Conservation (phyloP, 495 filamentous ascomycete genomes). For the Cercophora scortea region DNA sequence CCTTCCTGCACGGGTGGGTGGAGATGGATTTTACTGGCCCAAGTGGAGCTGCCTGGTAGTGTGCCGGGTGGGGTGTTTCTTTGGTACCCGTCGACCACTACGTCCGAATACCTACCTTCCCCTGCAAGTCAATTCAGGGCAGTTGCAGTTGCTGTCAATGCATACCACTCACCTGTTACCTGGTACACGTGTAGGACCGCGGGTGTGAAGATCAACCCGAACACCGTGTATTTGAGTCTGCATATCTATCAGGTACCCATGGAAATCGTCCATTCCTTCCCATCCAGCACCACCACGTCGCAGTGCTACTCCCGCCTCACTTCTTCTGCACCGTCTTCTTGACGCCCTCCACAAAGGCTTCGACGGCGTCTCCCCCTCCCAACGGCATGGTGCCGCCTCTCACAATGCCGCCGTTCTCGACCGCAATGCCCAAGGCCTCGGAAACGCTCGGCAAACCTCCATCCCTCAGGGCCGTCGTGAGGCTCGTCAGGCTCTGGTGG, state of each 20-base stretch:
- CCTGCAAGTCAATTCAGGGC: no score
- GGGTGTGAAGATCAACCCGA: no score
- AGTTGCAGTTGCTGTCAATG: background rate
- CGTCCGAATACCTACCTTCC: no score
- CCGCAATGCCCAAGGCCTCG: slow-evolving; percentile 69
- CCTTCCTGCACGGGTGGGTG: no score
- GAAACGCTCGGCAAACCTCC: slow-evolving; percentile 87
- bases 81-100: no score
- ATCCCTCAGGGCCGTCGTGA: slow-evolving; percentile 83
- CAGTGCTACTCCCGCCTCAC: background rate
- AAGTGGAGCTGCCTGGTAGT: no score
- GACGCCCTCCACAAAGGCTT: slow-evolving; percentile 83
- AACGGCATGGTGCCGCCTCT: slow-evolving; percentile 66
- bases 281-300: no score
- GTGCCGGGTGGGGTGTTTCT: no score
- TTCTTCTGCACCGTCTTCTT: slow-evolving; percentile 63
- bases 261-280: no score
- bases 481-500: slow-evolving; percentile 69
- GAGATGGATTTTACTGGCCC: no score
- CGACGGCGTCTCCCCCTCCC: slow-evolving; percentile 82
- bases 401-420: slow-evolving; percentile 77
- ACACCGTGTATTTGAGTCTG: no score
- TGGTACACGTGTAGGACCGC: background rate
- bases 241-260: no score
- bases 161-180: background rate